phyloP scores from a whole-genome alignment of 345 rosid genomes.

The Arabidopsis arenosa region DNA sequence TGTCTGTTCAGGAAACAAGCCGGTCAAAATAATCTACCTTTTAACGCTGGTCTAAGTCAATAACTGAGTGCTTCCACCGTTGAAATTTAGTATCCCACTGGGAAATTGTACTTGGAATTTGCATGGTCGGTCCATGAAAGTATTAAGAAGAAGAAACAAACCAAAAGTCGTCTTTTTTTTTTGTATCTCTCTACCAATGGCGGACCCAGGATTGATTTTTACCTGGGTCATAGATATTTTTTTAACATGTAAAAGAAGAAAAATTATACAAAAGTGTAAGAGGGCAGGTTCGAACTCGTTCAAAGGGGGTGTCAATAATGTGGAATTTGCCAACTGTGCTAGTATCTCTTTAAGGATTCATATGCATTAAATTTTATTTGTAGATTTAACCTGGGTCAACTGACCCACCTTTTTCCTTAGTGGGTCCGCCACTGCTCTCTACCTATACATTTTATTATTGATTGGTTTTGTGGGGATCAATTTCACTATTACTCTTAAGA shows the following conservation, averaged over 20 bases:
- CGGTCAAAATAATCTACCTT: conserved; percentile 30
- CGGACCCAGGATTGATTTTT: too few relatives aligned
- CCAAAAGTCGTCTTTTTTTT: background rate
- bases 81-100: conserved; percentile 25
- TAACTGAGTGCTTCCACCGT: conserved; percentile 31
- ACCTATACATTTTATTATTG: background rate
- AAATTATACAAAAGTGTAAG: too few relatives aligned
- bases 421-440: too few relatives aligned
- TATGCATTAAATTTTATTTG: too few relatives aligned
- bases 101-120: conserved; percentile 12
- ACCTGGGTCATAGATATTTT: too few relatives aligned
- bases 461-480: conserved; percentile 34
- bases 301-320: too few relatives aligned
- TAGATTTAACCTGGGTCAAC: too few relatives aligned
- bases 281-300: too few relatives aligned
- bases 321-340: too few relatives aligned
- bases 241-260: too few relatives aligned
- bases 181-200: conserved; percentile 25
- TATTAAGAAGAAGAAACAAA: conserved; percentile 16
- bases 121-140: conserved; percentile 27
- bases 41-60: conserved; percentile 42
- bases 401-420: too few relatives aligned
- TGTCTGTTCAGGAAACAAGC: conserved; percentile 18
- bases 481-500: conserved; percentile 8
- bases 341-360: too few relatives aligned